phyloP scores from a whole-genome alignment of 2,329 filamentous ascomycete genomes.

The Nigrospora sphaerica region DNA sequence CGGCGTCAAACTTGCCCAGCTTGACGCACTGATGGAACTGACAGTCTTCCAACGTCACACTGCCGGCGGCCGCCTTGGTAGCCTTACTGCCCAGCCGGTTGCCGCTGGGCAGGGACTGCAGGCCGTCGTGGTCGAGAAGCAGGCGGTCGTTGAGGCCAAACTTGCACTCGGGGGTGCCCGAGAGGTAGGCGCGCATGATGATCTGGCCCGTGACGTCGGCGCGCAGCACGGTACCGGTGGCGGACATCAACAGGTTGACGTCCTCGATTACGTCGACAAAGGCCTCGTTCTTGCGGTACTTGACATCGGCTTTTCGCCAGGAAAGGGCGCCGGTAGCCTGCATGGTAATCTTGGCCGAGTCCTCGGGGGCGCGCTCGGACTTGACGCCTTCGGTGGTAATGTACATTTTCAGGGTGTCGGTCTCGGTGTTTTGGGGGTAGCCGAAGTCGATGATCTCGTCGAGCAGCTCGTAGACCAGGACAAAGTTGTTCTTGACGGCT shows the following conservation, averaged over 20 bases:
- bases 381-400: constrained; percentile 99
- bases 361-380: constrained; percentile 76
- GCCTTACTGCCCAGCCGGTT: constrained; percentile 79
- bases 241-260: constrained; percentile 98
- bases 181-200: constrained; percentile 95
- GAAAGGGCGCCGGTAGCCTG: constrained; percentile 95
- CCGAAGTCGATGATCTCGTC: constrained; percentile 99
- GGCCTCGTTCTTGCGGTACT: constrained; percentile 98
- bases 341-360: constrained; percentile 98
- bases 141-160: constrained; percentile 96
- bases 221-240: constrained; percentile 85
- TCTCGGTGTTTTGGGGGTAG: constrained; percentile 98
- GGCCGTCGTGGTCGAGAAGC: constrained; percentile 71
- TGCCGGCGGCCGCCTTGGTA: constrained; percentile 90
- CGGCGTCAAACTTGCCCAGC: constrained; percentile 91
- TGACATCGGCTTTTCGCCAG: constrained; percentile 95
- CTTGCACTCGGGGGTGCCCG: constrained; percentile 96
- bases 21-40: constrained; percentile 99
- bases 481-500: constrained; percentile 99
- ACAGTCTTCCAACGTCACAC: constrained; percentile 93
- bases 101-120: constrained; percentile 61
- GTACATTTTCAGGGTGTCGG: constrained; percentile 99
- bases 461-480: constrained; percentile 92
- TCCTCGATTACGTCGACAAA: constrained; percentile 99
- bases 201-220: constrained; percentile 97